These are phyloP conservation scores for Auricularia cornea DNA, from an alignment of 768 basidiomycete genomes.

Conservation along the genomic window DNA sequence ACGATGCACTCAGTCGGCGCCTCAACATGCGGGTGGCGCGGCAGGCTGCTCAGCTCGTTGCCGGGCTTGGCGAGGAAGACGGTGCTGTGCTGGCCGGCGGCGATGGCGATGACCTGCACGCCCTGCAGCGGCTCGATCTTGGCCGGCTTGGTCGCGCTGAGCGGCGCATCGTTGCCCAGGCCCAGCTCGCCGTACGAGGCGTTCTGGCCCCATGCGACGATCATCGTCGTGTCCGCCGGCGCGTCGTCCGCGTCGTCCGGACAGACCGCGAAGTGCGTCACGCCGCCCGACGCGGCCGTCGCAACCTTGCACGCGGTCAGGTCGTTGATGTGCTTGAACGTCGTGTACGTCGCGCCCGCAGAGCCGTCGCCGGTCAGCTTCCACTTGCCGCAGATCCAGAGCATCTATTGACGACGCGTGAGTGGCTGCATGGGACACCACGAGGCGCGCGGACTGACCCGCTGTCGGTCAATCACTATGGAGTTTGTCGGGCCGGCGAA, in stretches of 20 bases:
- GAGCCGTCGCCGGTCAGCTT: constrained; percentile 47
- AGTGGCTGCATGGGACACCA: neutral
- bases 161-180: constrained; percentile 68
- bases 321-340: constrained; percentile 80
- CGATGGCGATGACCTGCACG: constrained; percentile 76
- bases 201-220: constrained; percentile 53
- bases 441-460: constrained; percentile 9
- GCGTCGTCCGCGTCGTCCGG: constrained; percentile 47
- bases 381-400: constrained; percentile 73
- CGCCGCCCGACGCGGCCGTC: constrained; percentile 68
- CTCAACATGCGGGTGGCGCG: constrained; percentile 71
- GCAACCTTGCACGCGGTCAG: constrained; percentile 79
- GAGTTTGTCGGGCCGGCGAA: constrained; percentile 76
- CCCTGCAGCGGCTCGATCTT: constrained; percentile 61
- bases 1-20: constrained; percentile 61
- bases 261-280: constrained; percentile 77
- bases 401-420: constrained; percentile 38
- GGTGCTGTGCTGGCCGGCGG: constrained; percentile 81
- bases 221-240: constrained; percentile 45
- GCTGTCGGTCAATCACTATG: constrained; percentile 74
- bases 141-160: constrained; percentile 80
- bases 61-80: constrained; percentile 72
- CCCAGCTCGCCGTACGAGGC: constrained; percentile 62
- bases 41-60: constrained; percentile 66
- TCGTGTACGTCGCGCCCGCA: constrained; percentile 80